Evolutionary conservation across 306 rosid genomes (phyloP).

Genomic region (Glycine latifolia): DNA sequence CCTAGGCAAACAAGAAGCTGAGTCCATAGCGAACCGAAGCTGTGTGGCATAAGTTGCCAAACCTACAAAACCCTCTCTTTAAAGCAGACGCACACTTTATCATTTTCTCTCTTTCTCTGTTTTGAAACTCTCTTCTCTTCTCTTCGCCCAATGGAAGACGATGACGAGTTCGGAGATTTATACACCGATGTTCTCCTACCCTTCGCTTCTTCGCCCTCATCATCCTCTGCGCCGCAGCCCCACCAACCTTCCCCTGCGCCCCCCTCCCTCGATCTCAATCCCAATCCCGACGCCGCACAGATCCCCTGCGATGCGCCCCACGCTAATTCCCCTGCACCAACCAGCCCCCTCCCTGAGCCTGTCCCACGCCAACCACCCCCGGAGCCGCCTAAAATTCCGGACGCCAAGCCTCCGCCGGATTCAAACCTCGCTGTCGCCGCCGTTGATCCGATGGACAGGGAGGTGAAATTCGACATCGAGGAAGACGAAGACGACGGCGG

Average conservation of each 20-base stretch:
- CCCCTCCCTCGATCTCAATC: conserved; percentile 77
- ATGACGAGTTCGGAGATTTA: conserved; percentile 99
- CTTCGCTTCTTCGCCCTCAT: conserved; percentile 55
- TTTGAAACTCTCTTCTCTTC: not conserved
- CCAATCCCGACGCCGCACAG: conserved; percentile 49
- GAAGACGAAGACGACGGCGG: conserved; percentile 70
- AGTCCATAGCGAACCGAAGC: not conserved
- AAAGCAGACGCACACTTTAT: not conserved
- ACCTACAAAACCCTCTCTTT: conserved; percentile 48
- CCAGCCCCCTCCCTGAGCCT: conserved; percentile 6
- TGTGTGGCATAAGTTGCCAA: conserved; percentile 28
- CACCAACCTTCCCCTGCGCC: conserved; percentile 48
- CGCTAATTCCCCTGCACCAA: conserved; percentile 42
- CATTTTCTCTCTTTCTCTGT: not conserved
- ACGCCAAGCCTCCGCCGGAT: conserved; percentile 38
- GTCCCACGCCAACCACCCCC: too few species aligned
- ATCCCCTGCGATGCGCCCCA: conserved; percentile 51
- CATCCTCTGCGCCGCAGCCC: conserved; percentile 56
- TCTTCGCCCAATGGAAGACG: conserved; percentile 81
- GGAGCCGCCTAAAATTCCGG: conserved; percentile 6
- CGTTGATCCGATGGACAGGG: conserved; percentile 66
- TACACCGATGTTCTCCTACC: conserved; percentile 90
- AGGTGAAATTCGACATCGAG: conserved; percentile 90
- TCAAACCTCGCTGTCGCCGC: conserved; percentile 12
- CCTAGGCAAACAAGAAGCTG: conserved; percentile 30